Conservation (phyloP, 2,329 filamentous ascomycete genomes). For the Mycosphaerelloides madeirae region DNA sequence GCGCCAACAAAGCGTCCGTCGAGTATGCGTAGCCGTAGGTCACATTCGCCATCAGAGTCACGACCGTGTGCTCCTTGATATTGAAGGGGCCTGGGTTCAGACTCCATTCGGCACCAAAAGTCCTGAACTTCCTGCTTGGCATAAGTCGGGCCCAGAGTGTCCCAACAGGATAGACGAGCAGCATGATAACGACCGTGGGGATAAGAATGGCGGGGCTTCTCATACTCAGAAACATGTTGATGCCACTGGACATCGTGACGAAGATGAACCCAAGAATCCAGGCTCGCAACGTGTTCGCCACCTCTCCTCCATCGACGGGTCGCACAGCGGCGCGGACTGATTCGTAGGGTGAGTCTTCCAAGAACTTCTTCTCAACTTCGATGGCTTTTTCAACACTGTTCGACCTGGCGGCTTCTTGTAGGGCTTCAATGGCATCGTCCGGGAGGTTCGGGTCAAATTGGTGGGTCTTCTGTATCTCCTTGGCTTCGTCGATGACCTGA, state of each 20-base stretch:
- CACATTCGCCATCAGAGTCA: conserved; percentile 26
- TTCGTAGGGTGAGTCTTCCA: conserved; percentile 17
- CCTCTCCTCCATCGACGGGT: conserved; percentile 41
- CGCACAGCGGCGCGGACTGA: conserved; percentile 42
- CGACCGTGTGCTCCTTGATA: conserved; percentile 54
- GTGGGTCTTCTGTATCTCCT: conserved; percentile 11
- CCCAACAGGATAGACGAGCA: conserved; percentile 78
- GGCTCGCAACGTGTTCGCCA: conserved; percentile 38
- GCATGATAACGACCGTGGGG: conserved; percentile 77
- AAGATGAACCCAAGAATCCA: conserved; percentile 45
- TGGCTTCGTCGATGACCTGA: conserved; percentile 13
- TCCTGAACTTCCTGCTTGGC: conserved; percentile 44
- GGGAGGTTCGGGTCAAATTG: conserved; percentile 19
- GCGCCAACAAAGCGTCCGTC: conserved; percentile 66
- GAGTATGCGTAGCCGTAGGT: conserved; percentile 17
- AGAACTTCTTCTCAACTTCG: conserved; percentile 11
- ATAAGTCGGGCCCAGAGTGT: conserved; percentile 71
- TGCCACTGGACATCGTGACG: conserved; percentile 38
- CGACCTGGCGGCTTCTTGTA: conserved; percentile 12
- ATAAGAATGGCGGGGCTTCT: conserved; percentile 86
- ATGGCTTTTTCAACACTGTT: conserved; percentile 12
- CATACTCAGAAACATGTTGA: conserved; percentile 79
- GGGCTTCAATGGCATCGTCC: conserved; percentile 13
- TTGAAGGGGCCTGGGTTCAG: conserved; percentile 52
- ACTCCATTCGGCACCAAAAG: conserved; percentile 13